Evolutionary conservation across 495 filamentous ascomycete species (phyloP).

Genomic region (Aspergillus funiculosus): DNA sequence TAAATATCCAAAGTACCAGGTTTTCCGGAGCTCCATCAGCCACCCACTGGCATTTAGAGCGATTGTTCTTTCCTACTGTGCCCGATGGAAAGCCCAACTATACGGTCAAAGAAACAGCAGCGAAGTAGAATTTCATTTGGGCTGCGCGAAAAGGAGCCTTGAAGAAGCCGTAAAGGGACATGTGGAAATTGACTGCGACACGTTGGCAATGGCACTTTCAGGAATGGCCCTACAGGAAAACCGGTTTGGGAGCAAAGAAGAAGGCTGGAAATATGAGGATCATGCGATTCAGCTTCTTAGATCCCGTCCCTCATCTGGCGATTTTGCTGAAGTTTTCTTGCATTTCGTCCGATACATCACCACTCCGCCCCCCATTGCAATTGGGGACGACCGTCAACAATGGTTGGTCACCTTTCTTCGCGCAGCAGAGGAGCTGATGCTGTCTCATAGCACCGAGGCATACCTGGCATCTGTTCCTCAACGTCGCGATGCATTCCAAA

Average conservation of each 20-base stretch:
- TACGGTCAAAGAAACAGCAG: slow-evolving; percentile 18
- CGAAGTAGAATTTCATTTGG: slow-evolving; percentile 26
- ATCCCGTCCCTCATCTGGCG: slow-evolving; percentile 23
- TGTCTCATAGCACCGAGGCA: slow-evolving; percentile 24
- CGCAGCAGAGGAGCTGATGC: slow-evolving; percentile 35
- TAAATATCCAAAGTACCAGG: slow-evolving; percentile 31
- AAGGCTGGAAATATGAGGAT: slow-evolving; percentile 26
- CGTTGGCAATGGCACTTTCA: slow-evolving; percentile 31
- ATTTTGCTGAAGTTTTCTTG: slow-evolving; percentile 29
- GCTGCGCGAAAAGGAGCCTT: slow-evolving; percentile 23
- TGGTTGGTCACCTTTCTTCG: slow-evolving; percentile 38
- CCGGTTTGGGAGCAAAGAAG: slow-evolving; percentile 33
- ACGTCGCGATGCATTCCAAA: slow-evolving; percentile 31
- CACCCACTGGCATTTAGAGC: slow-evolving; percentile 37
- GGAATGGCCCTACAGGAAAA: slow-evolving; percentile 42
- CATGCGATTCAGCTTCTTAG: slow-evolving; percentile 33
- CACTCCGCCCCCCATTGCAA: slow-evolving; percentile 11
- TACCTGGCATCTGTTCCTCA: slow-evolving; percentile 29
- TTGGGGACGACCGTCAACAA: slow-evolving; percentile 19
- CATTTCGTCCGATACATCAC: slow-evolving; percentile 37
- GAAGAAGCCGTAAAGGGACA: slow-evolving; percentile 22
- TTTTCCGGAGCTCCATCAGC: slow-evolving; percentile 33
- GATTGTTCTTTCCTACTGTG: slow-evolving; percentile 36
- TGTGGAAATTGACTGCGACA: slow-evolving; percentile 22
- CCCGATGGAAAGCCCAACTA: slow-evolving; percentile 35